Conservation (phyloP, 495 filamentous ascomycete genomes). For the Tuber borchii region DNA sequence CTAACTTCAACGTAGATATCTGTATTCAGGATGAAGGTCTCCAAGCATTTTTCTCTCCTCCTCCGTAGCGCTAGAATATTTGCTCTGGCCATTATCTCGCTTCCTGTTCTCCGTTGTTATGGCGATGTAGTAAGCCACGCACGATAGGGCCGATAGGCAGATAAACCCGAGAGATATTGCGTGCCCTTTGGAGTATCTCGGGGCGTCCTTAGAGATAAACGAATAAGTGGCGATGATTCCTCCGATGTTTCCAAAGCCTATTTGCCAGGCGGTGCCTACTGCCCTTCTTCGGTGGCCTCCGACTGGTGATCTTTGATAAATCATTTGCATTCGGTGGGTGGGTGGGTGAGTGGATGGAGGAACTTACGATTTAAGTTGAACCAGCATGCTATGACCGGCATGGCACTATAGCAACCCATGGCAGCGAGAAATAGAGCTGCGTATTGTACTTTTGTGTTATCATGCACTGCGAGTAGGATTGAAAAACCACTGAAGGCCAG, state of each 20-base stretch:
- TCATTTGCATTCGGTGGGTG: not conserved
- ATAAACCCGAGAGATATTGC: slow-evolving; percentile 70
- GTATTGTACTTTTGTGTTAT: slow-evolving; percentile 59
- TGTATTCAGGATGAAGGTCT: slow-evolving; percentile 50
- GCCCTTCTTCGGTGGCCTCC: slow-evolving; percentile 77
- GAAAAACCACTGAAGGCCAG: slow-evolving; percentile 64
- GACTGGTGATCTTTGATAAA: slow-evolving; percentile 48
- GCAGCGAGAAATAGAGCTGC: slow-evolving; percentile 68
- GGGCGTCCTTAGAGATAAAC: slow-evolving; percentile 66
- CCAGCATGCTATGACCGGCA: slow-evolving; percentile 86
- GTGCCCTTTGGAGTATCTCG: slow-evolving; percentile 67
- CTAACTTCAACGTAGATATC: slow-evolving; percentile 46
- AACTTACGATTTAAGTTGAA: slow-evolving; percentile 67
- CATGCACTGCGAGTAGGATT: slow-evolving; percentile 62
- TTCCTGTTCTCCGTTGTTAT: slow-evolving; percentile 61
- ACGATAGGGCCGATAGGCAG: slow-evolving; percentile 57
- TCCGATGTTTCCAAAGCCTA: slow-evolving; percentile 87
- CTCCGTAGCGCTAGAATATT: slow-evolving; percentile 54
- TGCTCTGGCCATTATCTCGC: slow-evolving; percentile 51
- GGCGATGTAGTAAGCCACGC: slow-evolving; percentile 55
- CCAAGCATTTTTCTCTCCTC: slow-evolving; percentile 66
- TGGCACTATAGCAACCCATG: slow-evolving; percentile 59
- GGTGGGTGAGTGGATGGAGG: not conserved
- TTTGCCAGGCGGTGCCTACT: slow-evolving; percentile 80
- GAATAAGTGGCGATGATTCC: slow-evolving; percentile 85